phyloP scores from a whole-genome alignment of 2,329 filamentous ascomycete genomes.

The Leptographium radiaticola region DNA sequence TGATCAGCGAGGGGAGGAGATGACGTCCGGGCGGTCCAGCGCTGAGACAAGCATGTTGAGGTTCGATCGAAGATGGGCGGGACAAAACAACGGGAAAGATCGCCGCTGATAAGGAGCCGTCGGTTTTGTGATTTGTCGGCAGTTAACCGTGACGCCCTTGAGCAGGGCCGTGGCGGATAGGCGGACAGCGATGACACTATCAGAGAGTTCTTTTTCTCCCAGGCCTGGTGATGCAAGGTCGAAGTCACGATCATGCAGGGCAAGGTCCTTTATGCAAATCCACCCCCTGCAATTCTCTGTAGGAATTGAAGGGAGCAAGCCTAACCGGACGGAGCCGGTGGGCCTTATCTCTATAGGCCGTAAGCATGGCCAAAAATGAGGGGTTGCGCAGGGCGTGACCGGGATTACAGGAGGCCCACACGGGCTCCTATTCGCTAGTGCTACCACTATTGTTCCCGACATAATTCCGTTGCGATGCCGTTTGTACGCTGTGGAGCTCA shows the following conservation, averaged over 20 bases:
- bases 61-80: not conserved
- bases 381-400: not conserved
- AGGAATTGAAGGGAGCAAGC: not conserved
- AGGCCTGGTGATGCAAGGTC: not conserved
- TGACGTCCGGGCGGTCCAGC: not conserved
- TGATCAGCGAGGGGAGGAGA: not conserved
- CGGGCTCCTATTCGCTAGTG: not conserved
- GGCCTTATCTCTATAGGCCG: not conserved
- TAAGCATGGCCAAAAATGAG: not conserved
- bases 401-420: not conserved
- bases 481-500: not conserved
- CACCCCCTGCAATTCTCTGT: not conserved
- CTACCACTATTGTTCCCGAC: not conserved
- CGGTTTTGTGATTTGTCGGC: not conserved
- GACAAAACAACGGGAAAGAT: no score
- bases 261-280: not conserved
- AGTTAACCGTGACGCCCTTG: not conserved
- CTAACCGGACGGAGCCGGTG: not conserved
- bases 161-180: no score
- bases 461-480: constrained; percentile 1
- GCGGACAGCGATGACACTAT: no score
- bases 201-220: not conserved
- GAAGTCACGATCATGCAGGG: not conserved
- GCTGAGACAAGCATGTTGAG: not conserved
- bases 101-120: no score